phyloP scores from a whole-genome alignment of 2,329 filamentous ascomycete species.

The Ophiocordyceps camponoti-saundersi region DNA sequence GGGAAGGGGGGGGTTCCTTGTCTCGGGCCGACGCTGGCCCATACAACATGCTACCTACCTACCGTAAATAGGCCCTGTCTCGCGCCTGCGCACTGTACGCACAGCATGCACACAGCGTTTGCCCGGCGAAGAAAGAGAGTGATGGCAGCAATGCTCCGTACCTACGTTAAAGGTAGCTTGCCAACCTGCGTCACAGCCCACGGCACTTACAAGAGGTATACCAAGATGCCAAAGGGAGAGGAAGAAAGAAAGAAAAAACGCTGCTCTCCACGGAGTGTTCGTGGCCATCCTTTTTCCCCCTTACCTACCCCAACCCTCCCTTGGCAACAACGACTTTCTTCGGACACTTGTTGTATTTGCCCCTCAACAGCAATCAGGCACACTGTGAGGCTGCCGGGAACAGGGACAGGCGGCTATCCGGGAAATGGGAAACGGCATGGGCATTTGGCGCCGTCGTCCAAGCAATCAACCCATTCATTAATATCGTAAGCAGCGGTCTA shows the following conservation, averaged over 20 bases:
- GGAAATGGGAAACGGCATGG: neutral
- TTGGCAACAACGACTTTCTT: neutral
- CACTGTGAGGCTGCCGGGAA: neutral
- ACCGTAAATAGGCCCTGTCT: neutral
- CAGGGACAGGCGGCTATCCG: neutral
- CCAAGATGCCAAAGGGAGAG: neutral
- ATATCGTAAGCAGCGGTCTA: neutral
- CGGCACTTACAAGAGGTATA: neutral
- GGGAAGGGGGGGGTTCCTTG: neutral
- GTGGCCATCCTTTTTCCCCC: neutral
- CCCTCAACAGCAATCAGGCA: neutral
- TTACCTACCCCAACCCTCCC: neutral
- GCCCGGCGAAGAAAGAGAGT: no score
- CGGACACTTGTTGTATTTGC: neutral
- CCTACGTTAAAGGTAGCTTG: no score
- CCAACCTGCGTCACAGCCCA: neutral
- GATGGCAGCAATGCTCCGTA: no score
- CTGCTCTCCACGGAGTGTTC: neutral
- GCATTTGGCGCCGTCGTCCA: neutral
- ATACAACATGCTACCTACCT: no score
- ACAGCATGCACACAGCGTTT: no score
- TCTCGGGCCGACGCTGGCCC: neutral
- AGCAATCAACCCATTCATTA: neutral
- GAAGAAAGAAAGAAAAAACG: neutral
- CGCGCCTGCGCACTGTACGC: neutral